Base-by-base conservation (phyloP, 176 grass and related monocot genomes). In the Chrysopogon serrulatus region DNA sequence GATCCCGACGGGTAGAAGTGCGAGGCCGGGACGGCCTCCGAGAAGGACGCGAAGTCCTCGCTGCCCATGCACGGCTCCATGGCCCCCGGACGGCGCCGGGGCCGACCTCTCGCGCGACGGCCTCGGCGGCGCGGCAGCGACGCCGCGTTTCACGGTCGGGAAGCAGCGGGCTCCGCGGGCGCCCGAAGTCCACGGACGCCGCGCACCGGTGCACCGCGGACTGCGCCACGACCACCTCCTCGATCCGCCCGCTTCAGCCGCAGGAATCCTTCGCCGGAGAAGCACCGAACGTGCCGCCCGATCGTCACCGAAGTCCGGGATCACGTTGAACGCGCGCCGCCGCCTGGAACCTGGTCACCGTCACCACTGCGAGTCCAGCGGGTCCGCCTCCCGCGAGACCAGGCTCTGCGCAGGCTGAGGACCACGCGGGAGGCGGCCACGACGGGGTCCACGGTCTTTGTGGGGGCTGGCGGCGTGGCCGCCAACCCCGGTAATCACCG, bases 281-380 rank as follows among this genome's bases (percentile, higher is more conserved):
- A 95, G 51, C 88, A 84, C 73, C 96, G 89, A 98, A 98, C 78
- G 96, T 98, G 74, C 96, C 93, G 63, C 93, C 88, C 88, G 82
- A 98, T 90, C 39, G 90, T 92, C 61, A 94, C 91, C 1, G 93
- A 98, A 98, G 76, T 93, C 91, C 19, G 96, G 96, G 77, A 98
- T 95, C 75, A 95, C 96, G 85, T 95, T 98, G 83, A 91, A 88
- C 68, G n/a, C n/a, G 31, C 73, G 43, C 82, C 96, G 44, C 87
- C 95, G n/a, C n/a, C 9, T 42, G 91, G 74, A 98, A 92, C 81
- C 90, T 91, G 54, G 91, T 92, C 35, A 98, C 93, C 34, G 96
- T 92, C 43, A 98, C 89, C 45, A 98, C 96, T 97, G 81, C 9
- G 63, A 88, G 59, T 98, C 96, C 18, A 92, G 65, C 31, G 93